Conservation (phyloP, 2,329 filamentous ascomycete genomes). For the Talaromyces amestolkiae region DNA sequence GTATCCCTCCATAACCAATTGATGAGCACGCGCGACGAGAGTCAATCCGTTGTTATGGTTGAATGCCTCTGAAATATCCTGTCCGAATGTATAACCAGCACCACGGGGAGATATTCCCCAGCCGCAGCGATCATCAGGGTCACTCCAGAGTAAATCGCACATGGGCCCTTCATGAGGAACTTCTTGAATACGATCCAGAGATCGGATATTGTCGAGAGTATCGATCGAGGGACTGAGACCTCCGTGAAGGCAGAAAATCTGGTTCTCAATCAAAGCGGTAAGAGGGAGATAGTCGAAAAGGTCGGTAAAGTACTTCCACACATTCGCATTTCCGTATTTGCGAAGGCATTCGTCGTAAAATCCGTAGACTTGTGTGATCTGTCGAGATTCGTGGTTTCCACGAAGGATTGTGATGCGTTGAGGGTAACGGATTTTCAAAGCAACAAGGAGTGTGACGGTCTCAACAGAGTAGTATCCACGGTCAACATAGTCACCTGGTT, state of each 20-base stretch:
- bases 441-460: constrained; percentile 93
- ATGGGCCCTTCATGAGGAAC: constrained; percentile 98
- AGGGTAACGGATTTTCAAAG: constrained; percentile 96
- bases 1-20: constrained; percentile 99
- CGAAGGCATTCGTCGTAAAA: constrained; percentile 99
- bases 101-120: constrained; percentile 95
- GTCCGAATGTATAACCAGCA: constrained; percentile 91
- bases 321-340: constrained; percentile 98
- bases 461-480: constrained; percentile 98
- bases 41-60: constrained; percentile 99
- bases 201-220: constrained; percentile 91
- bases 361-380: constrained; percentile 98
- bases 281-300: constrained; percentile 98
- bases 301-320: constrained; percentile 99
- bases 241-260: constrained; percentile 98
- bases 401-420: constrained; percentile 97
- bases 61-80: constrained; percentile 97
- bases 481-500: constrained; percentile 90
- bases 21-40: constrained; percentile 91
- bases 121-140: constrained; percentile 92
- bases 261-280: constrained; percentile 96
- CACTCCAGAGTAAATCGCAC: constrained; percentile 97
- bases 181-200: constrained; percentile 94
- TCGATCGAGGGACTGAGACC: constrained; percentile 95
- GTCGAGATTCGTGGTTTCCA: constrained; percentile 97